Percentiles rank a stretch among this genome's conserved stretches.
These are phyloP conservation scores for Globisporangium canariense DNA, from an alignment of 352 stramenopile species.

Conservation along the genomic window DNA sequence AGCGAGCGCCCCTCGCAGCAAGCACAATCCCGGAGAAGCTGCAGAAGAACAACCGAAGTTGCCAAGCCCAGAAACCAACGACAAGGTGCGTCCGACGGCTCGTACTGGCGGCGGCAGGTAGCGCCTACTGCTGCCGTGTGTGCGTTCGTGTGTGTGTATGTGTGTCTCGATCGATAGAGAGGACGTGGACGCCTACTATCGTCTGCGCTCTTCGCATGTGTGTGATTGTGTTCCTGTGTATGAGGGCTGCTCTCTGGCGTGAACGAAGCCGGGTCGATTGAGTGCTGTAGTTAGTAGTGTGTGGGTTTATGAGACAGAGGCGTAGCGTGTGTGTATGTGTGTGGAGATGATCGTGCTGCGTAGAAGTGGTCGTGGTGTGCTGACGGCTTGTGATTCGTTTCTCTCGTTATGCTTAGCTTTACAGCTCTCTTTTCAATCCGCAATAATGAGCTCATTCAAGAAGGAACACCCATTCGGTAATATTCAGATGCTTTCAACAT, in stretches of 20 bases:
- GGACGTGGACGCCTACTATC: not conserved
- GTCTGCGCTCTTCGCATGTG: not conserved
- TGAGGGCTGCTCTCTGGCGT: too few relatives aligned
- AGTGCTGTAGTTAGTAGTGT: not conserved
- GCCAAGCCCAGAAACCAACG: slow-evolving; percentile 8
- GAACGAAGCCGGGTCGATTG: not conserved
- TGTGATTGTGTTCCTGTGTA: not conserved
- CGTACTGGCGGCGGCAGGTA: not conserved
- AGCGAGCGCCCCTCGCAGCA: not conserved
- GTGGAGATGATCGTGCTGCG: not conserved
- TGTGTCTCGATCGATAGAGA: not conserved
- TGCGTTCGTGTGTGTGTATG: not conserved
- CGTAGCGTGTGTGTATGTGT: not conserved
- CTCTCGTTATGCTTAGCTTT: not conserved
- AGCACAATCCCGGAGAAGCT: slow-evolving; percentile 4
- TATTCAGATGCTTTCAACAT: not conserved
- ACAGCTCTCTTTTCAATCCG: not conserved
- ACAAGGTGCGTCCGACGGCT: slow-evolving; percentile 1
- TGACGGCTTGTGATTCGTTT: slow-evolving; percentile 1
- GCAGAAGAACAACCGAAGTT: slow-evolving; percentile 9
- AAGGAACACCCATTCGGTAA: slow-evolving; percentile 88
- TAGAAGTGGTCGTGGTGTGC: not conserved
- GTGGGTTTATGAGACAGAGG: not conserved
- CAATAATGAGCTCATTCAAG: slow-evolving; percentile 87
- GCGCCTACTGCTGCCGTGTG: not conserved